Conservation (phyloP, 495 filamentous ascomycete genomes). For the Xylaria longipes region DNA sequence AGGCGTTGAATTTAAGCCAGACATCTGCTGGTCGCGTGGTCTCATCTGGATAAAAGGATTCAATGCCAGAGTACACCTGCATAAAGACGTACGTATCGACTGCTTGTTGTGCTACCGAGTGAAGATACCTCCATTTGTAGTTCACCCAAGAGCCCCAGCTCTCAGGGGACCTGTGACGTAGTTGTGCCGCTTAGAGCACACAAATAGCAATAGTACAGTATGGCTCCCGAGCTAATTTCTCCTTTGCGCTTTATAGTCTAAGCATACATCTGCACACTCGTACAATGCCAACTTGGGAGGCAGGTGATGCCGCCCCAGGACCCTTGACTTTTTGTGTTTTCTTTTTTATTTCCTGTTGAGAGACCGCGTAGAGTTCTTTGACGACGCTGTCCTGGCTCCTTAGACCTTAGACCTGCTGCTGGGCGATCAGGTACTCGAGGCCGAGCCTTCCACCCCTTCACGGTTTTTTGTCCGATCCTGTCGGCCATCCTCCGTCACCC, state of each 20-base stretch:
- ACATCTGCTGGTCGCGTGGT: background rate
- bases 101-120: background rate
- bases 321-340: constrained; percentile 14
- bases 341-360: background rate
- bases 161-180: constrained; percentile 24
- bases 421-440: background rate
- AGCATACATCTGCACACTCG: background rate
- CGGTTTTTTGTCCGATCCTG: constrained; percentile 9
- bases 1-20: background rate
- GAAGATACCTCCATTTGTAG: background rate
- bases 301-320: constrained; percentile 21
- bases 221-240: constrained; percentile 16
- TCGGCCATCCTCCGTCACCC: constrained; percentile 1
- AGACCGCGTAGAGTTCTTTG: background rate
- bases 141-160: background rate
- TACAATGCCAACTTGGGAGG: constrained; percentile 22
- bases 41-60: background rate
- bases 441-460: background rate
- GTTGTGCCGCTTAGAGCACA: constrained; percentile 29
- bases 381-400: background rate
- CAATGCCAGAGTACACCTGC: too few relatives aligned
- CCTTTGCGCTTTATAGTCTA: constrained; percentile 10
- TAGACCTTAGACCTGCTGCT: background rate
- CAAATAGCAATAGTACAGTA: constrained; percentile 15
- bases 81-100: too few relatives aligned